These are phyloP conservation scores for Pilasporangium apinafurcum DNA, from an alignment of 352 stramenopile species.

Conservation along the genomic window DNA sequence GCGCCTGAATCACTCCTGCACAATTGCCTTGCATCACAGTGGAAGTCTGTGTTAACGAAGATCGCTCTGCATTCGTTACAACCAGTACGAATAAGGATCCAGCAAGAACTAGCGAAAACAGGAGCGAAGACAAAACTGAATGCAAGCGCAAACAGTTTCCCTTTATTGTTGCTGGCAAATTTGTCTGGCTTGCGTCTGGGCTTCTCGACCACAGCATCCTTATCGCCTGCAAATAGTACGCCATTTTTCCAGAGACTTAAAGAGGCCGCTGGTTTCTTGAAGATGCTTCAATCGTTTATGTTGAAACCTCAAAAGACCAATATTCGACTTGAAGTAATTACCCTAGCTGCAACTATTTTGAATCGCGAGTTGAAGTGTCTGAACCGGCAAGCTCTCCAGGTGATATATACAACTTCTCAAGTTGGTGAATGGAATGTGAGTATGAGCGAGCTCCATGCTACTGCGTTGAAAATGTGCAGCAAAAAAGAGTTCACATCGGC, in stretches of 20 bases:
- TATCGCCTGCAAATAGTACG: constrained; percentile 3
- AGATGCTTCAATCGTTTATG: constrained; percentile 33
- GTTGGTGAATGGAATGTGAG: constrained; percentile 54
- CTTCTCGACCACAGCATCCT: constrained; percentile 1
- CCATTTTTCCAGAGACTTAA: constrained; percentile 15
- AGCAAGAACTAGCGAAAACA: constrained; percentile 28
- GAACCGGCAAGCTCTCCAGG: constrained; percentile 5
- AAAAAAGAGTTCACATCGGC: constrained; percentile 36
- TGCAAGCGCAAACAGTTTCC: neutral
- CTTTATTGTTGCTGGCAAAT: no score
- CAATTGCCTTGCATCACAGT: constrained; percentile 10
- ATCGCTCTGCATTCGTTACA: constrained; percentile 14
- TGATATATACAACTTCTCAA: constrained; percentile 16
- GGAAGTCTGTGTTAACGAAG: constrained; percentile 18
- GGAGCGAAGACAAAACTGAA: constrained; percentile 14
- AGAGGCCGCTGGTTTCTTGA: constrained; percentile 37
- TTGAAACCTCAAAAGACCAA: constrained; percentile 44
- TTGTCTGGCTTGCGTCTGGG: no score
- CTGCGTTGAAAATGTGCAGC: constrained; percentile 32
- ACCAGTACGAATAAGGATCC: constrained; percentile 16
- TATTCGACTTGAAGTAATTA: constrained; percentile 29
- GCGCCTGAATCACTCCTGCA: constrained; percentile 8
- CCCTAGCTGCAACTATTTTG: constrained; percentile 32
- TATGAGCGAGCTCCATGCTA: constrained; percentile 52
- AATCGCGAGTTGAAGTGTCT: constrained; percentile 29